Evolutionary conservation across 2,329 filamentous ascomycete species (phyloP), one percentile per base, ranked within the genome.

Genomic region (Fusarium denticulatum): DNA sequence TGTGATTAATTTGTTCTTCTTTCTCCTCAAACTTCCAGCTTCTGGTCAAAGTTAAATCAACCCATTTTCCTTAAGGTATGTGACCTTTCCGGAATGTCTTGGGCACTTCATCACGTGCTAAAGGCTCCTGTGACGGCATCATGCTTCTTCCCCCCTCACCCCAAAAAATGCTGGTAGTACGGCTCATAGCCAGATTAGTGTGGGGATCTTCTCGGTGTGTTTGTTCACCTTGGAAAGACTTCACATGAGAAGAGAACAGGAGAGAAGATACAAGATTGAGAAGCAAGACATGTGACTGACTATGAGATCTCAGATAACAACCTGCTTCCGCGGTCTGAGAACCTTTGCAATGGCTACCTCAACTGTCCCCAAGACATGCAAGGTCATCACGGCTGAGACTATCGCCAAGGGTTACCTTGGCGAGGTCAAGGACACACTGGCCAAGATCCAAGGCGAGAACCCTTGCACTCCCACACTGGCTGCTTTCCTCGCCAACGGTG

Each of bases 401-500:
- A 95, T 99, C 79, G 94, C 95, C 75, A 96, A 95, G 85, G 88
- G 88, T 62, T 88, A 98, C 58, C 88, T 97, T 60, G 85, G 86
- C 32, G 95, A 98, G 85, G 94, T 97, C 69, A 88, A 90, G 75
- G 89, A 93, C 67, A 93, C 92, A 12, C 86, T 97, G 68, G 88
- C 89, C 79, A 92, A 91, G 73, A 86, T 97, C 53, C 88, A 92
- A 79, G 90, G 89, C 74, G 86, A 82, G 39, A 81, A 81, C 68
- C 83, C 83, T 66, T 77, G 80, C 46, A 86, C 91, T 80, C 95
- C 96, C 39, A 91, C 93, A 70, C 88, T 99, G 60, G 93, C 96
- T 49, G 96, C 96, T 67, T 97, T 98, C 83, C 87, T 99, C 64
- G 95, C 96, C 76, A 98, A 97, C 83, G 89, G 89, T 74, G 96